Percentiles rank a stretch among this genome's conserved stretches.
phyloP scores from a whole-genome alignment of 73 alveolate genomes.

The Paramecium biaurelia region DNA sequence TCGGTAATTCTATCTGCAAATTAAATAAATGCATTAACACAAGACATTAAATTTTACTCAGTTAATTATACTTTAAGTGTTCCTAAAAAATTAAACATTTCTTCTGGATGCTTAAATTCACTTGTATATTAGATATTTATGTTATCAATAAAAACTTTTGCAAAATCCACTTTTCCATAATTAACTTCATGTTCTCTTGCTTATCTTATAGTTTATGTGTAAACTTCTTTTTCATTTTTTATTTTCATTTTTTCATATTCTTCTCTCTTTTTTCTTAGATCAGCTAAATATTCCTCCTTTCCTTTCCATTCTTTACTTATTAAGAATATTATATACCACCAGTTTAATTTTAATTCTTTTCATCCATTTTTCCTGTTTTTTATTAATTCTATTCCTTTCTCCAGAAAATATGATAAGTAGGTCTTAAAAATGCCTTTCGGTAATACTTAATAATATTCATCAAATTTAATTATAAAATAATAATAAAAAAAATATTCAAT shows the following conservation, averaged over 20 bases:
- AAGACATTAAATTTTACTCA: not conserved
- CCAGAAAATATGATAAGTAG: not conserved
- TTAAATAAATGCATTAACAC: not conserved
- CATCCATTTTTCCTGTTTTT: not conserved
- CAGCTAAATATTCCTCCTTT: constrained; percentile 20
- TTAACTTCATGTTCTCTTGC: constrained; percentile 34
- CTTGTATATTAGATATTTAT: not conserved
- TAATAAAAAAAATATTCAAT: not conserved
- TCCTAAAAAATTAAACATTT: constrained; percentile 1
- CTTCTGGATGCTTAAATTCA: constrained; percentile 46
- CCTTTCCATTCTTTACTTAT: constrained; percentile 8
- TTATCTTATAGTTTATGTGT: constrained; percentile 6
- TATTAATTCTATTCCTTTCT: not conserved
- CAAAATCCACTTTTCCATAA: constrained; percentile 35
- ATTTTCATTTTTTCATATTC: constrained; percentile 43
- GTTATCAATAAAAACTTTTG: constrained; percentile 13
- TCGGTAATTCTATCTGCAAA: not conserved
- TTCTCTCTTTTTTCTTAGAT: constrained; percentile 16
- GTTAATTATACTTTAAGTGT: not conserved
- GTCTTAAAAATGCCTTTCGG: not conserved
- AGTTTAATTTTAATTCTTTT: not conserved
- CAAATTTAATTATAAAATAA: not conserved
- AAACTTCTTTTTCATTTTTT: constrained; percentile 15
- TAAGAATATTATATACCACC: not conserved
- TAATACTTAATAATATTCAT: not conserved